Conservation (phyloP, 768 basidiomycete species). For the Hydnomerulius pinastri region DNA sequence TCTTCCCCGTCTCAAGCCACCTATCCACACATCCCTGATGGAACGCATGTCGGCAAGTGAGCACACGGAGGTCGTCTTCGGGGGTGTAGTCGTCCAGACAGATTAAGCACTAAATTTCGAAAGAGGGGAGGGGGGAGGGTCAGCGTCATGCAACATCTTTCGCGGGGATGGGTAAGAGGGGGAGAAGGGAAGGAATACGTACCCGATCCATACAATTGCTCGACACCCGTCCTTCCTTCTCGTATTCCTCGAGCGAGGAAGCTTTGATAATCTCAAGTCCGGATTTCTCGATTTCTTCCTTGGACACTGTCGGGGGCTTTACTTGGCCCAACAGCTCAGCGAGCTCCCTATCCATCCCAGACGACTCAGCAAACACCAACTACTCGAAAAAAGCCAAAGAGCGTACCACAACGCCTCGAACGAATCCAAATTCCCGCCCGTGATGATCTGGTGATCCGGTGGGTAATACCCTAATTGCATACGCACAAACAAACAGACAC, state of each 20-base stretch:
- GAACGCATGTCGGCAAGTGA: constrained; percentile 88
- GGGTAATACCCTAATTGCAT: constrained; percentile 86
- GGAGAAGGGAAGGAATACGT: constrained; percentile 34
- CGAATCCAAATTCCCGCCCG: constrained; percentile 74
- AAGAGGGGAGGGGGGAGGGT: too few species aligned
- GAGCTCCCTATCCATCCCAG: constrained; percentile 56
- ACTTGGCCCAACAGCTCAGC: constrained; percentile 81
- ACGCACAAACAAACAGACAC: constrained; percentile 4
- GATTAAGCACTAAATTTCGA: constrained; percentile 63
- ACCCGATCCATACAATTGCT: constrained; percentile 83
- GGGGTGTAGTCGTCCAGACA: constrained; percentile 84
- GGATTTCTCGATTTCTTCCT: constrained; percentile 83
- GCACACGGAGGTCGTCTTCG: constrained; percentile 77
- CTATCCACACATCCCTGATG: constrained; percentile 86
- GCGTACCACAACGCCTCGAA: constrained; percentile 78
- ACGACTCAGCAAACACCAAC: background rate
- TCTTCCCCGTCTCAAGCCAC: constrained; percentile 83
- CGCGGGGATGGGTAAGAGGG: too few species aligned
- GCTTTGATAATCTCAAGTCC: constrained; percentile 77
- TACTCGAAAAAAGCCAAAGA: background rate
- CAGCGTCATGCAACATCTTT: background rate
- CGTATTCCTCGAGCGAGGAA: constrained; percentile 47
- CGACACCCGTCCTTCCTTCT: constrained; percentile 62
- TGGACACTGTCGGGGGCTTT: constrained; percentile 80
- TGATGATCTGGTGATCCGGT: constrained; percentile 84